Evolutionary conservation across 2,329 filamentous ascomycete species (phyloP), one percentile per base, ranked within the genome.

Genomic region (Metarhizium album): DNA sequence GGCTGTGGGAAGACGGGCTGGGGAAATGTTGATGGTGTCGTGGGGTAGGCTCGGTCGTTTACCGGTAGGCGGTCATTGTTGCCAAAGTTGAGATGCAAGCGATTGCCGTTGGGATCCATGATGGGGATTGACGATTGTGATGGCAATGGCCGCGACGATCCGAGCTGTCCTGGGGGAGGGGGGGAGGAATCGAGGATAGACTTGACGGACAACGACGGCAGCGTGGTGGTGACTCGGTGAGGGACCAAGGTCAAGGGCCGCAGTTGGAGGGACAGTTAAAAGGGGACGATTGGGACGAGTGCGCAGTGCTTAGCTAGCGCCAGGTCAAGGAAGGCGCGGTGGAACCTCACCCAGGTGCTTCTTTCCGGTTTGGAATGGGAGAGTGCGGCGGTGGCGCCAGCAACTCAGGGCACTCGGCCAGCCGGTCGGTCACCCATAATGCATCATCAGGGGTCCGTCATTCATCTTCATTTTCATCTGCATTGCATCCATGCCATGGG

Each of bases 21-120:
- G 13, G 91, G 91, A 64, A 97, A 97, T 53, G 90, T 95, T 57
- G 91, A 96, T 48, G 91, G 91, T 9, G 91, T 96, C 49, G 91
- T 90, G 59, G 86, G 87, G 75, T 87, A 90, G 58, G 82, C 75
- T 65, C 84, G 78, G 66, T 85, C 84, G 66, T 75, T 77, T 61
- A 68, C 62, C 51, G 79, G 69, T 54, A 82, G 77, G 61, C 82
- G 80, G 60, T 83, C 79, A 67, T 80, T 82, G 68, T 78, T 83
- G 64, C 74, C 76, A 59, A 83, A 80, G 68, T 85, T 85, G 63
- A 87, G 76, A 63, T 79, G 76, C 51, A 86, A 75, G 52, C 79
- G 77, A 57, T 80, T 79, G 62, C 82, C 82, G 68, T 73, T 73
- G 59, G 69, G 66, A 60, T 76, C 74, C 75, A 80, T 79, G 20